phyloP scores from a whole-genome alignment of 257 asterid species.

The Rauvolfia tetraphylla region DNA sequence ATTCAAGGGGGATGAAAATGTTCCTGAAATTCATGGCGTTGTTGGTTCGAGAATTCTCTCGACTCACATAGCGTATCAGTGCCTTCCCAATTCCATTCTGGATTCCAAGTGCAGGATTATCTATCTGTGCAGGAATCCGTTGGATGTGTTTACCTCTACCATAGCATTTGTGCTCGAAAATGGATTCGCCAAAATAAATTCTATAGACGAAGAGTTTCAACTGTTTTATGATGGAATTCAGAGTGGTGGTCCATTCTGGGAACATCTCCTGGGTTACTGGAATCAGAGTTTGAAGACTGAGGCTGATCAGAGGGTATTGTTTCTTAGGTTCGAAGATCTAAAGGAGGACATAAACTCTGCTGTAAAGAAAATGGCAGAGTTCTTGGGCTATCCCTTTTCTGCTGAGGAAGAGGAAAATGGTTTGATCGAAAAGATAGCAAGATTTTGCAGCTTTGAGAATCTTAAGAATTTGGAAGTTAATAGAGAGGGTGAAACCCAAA shows the following conservation, averaged over 20 bases:
- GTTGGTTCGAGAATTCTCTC: too few species aligned
- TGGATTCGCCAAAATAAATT: too few species aligned
- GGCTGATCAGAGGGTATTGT: constrained; percentile 4
- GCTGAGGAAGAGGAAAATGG: constrained; percentile 36
- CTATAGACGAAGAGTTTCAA: neutral
- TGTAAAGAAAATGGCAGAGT: constrained; percentile 37
- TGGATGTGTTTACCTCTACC: too few species aligned
- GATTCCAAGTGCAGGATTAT: too few species aligned
- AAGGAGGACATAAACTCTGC: constrained; percentile 7
- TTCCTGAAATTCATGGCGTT: too few species aligned
- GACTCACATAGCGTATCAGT: too few species aligned
- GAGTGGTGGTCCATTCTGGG: neutral
- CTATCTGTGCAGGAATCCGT: too few species aligned
- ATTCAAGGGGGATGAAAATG: too few species aligned
- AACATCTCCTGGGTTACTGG: too few species aligned
- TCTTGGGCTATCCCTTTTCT: constrained; percentile 44
- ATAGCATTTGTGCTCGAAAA: too few species aligned
- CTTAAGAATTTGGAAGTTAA: constrained; percentile 47
- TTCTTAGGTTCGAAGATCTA: constrained; percentile 52
- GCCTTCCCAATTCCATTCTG: too few species aligned
- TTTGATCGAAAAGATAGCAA: constrained; percentile 25
- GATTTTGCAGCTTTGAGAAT: constrained; percentile 39
- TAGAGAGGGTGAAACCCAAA: constrained; percentile 22
- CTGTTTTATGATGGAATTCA: neutral
- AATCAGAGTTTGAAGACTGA: too few species aligned